These are phyloP conservation scores for Syzygium oleosum DNA, from an alignment of 345 rosid genomes.

Conservation along the genomic window DNA sequence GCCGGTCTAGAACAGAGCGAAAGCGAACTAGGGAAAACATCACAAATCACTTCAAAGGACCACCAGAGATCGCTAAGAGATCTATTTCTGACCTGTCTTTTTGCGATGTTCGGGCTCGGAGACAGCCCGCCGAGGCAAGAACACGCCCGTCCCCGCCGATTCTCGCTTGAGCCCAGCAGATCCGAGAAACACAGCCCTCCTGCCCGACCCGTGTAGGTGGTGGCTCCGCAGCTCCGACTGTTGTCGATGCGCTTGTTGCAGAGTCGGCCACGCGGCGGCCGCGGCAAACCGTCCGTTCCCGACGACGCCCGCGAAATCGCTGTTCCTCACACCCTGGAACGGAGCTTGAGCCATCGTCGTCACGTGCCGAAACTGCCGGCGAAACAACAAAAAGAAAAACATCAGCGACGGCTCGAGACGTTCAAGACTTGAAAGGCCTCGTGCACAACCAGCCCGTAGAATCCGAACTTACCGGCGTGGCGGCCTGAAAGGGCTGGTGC, in stretches of 20 bases:
- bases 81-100: conserved; percentile 35
- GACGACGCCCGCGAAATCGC: not conserved
- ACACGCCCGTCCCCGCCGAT: conserved; percentile 81
- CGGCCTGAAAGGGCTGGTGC: not conserved
- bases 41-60: not conserved
- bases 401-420: not conserved
- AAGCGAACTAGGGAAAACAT: not conserved
- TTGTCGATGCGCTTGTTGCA: conserved; percentile 21
- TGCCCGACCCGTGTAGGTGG: conserved; percentile 6
- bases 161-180: conserved; percentile 27
- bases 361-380: not conserved
- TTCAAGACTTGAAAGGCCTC: not conserved
- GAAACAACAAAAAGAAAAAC: not conserved
- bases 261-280: conserved; percentile 50
- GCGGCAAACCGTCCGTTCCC: conserved; percentile 32
- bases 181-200: conserved; percentile 56
- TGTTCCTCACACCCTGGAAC: not conserved
- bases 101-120: conserved; percentile 27
- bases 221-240: conserved; percentile 5
- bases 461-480: not conserved
- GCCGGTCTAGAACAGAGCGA: not conserved
- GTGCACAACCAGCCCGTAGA: not conserved
- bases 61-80: not conserved
- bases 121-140: conserved; percentile 57
- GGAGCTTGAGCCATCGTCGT: not conserved